Evolutionary conservation across 345 rosid genomes (phyloP), one percentile per base, ranked within the genome.

Genomic region (Conringia planisiliqua): DNA sequence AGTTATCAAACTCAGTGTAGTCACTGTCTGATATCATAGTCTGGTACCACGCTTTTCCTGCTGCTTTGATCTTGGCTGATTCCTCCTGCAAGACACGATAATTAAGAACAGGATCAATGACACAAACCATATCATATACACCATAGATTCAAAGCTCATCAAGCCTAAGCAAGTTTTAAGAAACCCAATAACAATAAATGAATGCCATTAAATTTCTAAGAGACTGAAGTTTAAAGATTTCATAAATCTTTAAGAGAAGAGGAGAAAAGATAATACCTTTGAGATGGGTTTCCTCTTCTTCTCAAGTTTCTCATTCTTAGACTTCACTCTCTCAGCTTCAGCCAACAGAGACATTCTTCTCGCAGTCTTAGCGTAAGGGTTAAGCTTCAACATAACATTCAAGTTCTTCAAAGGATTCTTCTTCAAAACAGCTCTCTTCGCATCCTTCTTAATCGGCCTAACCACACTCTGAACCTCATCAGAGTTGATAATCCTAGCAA

Each of bases 301-400:
- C 39, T 89, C 89, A 3, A 91, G 87, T 82, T 91, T 91, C 87
- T 91, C 97, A 85, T 86, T 86, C 87, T 91, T 91, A 3, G 92
- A 62, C 84, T 86, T 89, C 5, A 91, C 85, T 0, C 96, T 87
- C 81, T 89, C 87, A 5, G 82, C 93, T 82, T 91, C 96, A 0
- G 96, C 93, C 78, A 91, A 77, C 40, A 91, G 83, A 3, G 97
- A 63, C 97, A 88, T 91, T 77, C 97, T 85, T 85, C 75, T 82
- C 0, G 96, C 96, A 36, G 96, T 87, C 86, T 89, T 91, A 0
- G 96, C 97, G 55, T 89, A 91, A 0, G 96, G 97, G 44, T 89
- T 91, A 33, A 91, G 73, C 83, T 80, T 89, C 59, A 54, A 54
- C 97, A 91, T 83, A 2, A 79, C 81, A 66, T 87, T 86, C 65